A percentile compares a stretch with the other conserved stretches of the same genome.
Conservation (phyloP, 2,329 filamentous ascomycete species). For the Penicillium fuscoglaucum region DNA sequence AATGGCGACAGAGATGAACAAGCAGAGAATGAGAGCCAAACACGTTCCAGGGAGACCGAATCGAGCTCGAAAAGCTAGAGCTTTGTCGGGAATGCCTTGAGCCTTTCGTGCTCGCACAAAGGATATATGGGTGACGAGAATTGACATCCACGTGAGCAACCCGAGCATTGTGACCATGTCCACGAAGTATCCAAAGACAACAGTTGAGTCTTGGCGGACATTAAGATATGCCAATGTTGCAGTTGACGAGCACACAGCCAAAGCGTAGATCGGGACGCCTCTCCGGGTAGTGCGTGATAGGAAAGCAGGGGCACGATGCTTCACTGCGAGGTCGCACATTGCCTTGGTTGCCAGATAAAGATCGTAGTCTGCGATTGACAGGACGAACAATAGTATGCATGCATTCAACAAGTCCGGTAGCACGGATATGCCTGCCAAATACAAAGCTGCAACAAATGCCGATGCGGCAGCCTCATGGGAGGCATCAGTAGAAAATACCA, state of each 20-base stretch:
- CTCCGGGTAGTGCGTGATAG: conserved; percentile 67
- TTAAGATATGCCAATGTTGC: conserved; percentile 68
- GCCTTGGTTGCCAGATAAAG: conserved; percentile 72
- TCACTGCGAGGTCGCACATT: conserved; percentile 69
- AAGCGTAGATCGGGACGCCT: conserved; percentile 68
- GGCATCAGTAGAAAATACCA: conserved; percentile 50
- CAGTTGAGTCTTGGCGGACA: conserved; percentile 55
- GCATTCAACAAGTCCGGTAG: conserved; percentile 70
- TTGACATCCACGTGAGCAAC: conserved; percentile 65
- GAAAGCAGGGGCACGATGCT: conserved; percentile 68
- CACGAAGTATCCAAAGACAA: conserved; percentile 64
- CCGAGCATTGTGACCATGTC: conserved; percentile 67
- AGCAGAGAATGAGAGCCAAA: conserved; percentile 66
- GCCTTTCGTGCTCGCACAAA: conserved; percentile 63
- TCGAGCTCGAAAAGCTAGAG: conserved; percentile 66
- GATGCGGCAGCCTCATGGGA: conserved; percentile 59
- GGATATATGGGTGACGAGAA: conserved; percentile 65
- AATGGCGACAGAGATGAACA: conserved; percentile 74
- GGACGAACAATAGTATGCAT: conserved; percentile 71
- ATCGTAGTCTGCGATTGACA: conserved; percentile 73
- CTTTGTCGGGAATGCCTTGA: conserved; percentile 57
- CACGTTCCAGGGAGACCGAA: conserved; percentile 69
- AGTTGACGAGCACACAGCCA: conserved; percentile 61
- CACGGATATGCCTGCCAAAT: conserved; percentile 60
- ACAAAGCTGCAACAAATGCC: conserved; percentile 73